Evolutionary conservation across 2,329 filamentous ascomycete genomes (phyloP).

Genomic region (Paraphoma chrysanthemicola): DNA sequence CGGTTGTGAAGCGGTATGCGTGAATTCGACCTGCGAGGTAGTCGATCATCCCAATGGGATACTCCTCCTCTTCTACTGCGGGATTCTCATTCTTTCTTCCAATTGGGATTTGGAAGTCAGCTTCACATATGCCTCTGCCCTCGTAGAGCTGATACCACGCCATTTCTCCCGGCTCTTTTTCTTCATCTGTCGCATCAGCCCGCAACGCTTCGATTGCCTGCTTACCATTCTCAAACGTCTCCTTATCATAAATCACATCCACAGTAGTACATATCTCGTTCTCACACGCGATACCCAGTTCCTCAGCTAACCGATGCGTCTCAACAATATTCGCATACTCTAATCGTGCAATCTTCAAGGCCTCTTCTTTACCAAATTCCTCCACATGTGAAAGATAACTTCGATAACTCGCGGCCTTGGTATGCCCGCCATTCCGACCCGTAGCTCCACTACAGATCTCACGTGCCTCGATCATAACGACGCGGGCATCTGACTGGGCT

Average conservation of each 20-base stretch:
- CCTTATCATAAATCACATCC: constrained; percentile 63
- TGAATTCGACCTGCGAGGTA: constrained; percentile 42
- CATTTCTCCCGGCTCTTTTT: constrained; percentile 30
- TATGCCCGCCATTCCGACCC: constrained; percentile 57
- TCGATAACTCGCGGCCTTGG: constrained; percentile 59
- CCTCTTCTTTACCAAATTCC: constrained; percentile 57
- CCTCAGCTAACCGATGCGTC: constrained; percentile 62
- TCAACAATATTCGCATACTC: constrained; percentile 57
- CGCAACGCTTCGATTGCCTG: constrained; percentile 29
- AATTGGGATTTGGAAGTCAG: constrained; percentile 23
- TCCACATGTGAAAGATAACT: constrained; percentile 58
- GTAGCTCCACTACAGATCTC: constrained; percentile 49
- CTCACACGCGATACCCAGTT: constrained; percentile 55
- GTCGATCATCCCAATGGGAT: constrained; percentile 36
- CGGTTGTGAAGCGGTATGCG: constrained; percentile 41
- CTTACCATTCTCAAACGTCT: constrained; percentile 37
- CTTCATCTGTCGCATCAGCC: constrained; percentile 28
- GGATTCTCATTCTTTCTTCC: constrained; percentile 25
- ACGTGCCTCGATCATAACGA: constrained; percentile 51
- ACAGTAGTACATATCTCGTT: constrained; percentile 60
- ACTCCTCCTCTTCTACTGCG: constrained; percentile 17
- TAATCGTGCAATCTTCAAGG: constrained; percentile 52
- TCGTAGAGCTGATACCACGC: constrained; percentile 38
- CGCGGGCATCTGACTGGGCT: constrained; percentile 10
- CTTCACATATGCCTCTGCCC: constrained; percentile 11